Evolutionary conservation across 108 stramenopile species (phyloP).

Genomic region (Nannochloropsis oceanica): DNA sequence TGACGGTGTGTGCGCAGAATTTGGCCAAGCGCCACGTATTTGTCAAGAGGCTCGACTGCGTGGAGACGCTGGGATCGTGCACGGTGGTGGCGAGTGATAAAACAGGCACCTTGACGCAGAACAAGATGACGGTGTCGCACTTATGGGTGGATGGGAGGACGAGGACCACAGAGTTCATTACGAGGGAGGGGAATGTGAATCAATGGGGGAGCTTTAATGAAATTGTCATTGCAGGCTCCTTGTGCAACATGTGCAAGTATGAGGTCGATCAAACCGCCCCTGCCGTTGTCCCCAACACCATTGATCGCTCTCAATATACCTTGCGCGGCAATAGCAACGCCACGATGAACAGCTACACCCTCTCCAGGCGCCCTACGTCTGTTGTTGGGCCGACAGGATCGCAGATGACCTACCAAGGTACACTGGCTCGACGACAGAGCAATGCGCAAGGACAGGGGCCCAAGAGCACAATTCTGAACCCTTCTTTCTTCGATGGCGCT

Average conservation of each 20-base stretch:
- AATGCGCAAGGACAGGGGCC: not conserved
- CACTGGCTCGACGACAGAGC: not conserved
- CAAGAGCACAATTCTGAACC: not conserved
- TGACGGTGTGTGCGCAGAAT: slow-evolving; percentile 16
- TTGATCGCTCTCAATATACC: not conserved
- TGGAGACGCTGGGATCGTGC: slow-evolving; percentile 50
- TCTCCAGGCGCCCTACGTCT: not conserved
- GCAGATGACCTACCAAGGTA: not conserved
- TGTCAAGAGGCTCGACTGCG: slow-evolving; percentile 46
- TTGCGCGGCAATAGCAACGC: not conserved
- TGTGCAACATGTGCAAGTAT: not conserved
- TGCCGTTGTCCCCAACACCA: not conserved
- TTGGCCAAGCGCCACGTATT: slow-evolving; percentile 33
- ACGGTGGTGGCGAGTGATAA: slow-evolving; percentile 48
- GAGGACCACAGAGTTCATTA: not conserved
- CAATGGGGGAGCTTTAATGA: not conserved
- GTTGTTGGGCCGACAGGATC: not conserved
- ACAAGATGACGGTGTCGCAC: slow-evolving; percentile 53
- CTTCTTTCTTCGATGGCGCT: not conserved
- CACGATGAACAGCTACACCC: not conserved
- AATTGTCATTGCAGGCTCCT: not conserved
- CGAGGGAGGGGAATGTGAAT: not conserved
- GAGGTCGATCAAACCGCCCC: not conserved
- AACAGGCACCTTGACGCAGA: slow-evolving; percentile 53
- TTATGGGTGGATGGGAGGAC: not conserved